These are phyloP conservation scores for Backusella tarrabulga DNA, from an alignment of 192 early-diverging fungal species.

Conservation along the genomic window DNA sequence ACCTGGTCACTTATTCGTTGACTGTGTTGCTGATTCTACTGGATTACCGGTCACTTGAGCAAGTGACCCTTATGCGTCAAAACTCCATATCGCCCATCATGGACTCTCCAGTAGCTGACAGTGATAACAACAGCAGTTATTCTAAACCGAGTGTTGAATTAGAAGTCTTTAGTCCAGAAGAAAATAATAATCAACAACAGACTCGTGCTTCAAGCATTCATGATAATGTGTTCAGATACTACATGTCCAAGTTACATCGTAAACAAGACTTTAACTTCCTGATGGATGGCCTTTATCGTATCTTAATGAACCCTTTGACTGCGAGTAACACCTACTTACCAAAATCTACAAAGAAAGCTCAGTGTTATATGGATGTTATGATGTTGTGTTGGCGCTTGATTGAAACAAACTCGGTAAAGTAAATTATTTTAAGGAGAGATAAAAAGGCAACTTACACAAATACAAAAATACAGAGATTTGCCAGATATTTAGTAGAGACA, in stretches of 20 bases:
- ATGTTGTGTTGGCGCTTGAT: constrained; percentile 87
- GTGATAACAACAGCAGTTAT: not conserved
- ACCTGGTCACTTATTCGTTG: constrained; percentile 67
- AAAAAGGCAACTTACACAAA: not conserved
- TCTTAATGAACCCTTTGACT: constrained; percentile 81
- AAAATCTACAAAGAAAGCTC: constrained; percentile 69
- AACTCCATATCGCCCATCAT: not conserved
- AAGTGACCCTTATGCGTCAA: constrained; percentile 12
- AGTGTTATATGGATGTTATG: constrained; percentile 63
- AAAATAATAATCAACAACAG: not conserved
- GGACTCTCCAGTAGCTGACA: not conserved
- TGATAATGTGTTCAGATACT: constrained; percentile 77
- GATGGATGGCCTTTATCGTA: constrained; percentile 71
- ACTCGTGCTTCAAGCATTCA: not conserved
- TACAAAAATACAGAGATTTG: constrained; percentile 53
- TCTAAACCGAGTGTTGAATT: constrained; percentile 9
- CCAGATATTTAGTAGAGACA: constrained; percentile 55
- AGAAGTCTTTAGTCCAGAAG: not conserved
- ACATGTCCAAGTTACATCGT: constrained; percentile 79
- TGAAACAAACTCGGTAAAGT: constrained; percentile 71
- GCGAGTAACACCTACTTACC: constrained; percentile 75
- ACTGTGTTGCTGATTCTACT: constrained; percentile 68
- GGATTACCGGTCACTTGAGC: constrained; percentile 60
- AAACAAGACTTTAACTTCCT: constrained; percentile 82
- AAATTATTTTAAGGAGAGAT: not conserved